These are phyloP conservation scores for Actinomucor elegans DNA, from an alignment of 371 early-diverging fungal species.

Conservation along the genomic window DNA sequence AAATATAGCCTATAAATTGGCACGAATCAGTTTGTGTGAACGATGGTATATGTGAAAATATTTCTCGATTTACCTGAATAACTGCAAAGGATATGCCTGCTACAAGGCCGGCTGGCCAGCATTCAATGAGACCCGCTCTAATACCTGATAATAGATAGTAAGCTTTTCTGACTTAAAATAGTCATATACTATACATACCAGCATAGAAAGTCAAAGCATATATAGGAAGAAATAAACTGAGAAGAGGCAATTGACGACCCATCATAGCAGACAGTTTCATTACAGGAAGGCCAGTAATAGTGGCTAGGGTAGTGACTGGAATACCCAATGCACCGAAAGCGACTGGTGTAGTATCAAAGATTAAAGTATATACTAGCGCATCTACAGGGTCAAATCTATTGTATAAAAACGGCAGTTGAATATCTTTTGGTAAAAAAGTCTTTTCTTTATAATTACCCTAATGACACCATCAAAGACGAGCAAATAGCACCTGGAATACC, in stretches of 20 bases:
- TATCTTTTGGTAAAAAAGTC: not conserved
- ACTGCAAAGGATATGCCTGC: conserved; percentile 50
- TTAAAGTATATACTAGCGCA: conserved; percentile 40
- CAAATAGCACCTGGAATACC: conserved; percentile 57
- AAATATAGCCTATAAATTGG: conserved; percentile 32
- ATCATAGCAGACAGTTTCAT: conserved; percentile 46
- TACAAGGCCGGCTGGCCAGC: conserved; percentile 48
- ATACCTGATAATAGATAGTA: conserved; percentile 8
- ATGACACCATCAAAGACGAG: conserved; percentile 48
- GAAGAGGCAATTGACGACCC: conserved; percentile 49
- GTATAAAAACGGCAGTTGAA: not conserved
- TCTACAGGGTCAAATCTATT: conserved; percentile 43
- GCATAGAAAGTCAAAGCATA: conserved; percentile 9
- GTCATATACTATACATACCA: not conserved
- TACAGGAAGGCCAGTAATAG: conserved; percentile 38
- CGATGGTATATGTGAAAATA: not conserved
- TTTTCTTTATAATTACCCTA: conserved; percentile 30
- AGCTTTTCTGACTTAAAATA: not conserved
- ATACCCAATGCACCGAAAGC: conserved; percentile 51
- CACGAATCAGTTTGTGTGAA: not conserved
- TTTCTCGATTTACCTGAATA: conserved; percentile 21
- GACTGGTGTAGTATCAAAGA: conserved; percentile 50
- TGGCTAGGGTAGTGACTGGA: conserved; percentile 49
- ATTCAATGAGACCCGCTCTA: conserved; percentile 43
- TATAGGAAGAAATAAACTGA: conserved; percentile 40